phyloP scores from a whole-genome alignment of 768 basidiomycete genomes.

The Boletus huronensis region DNA sequence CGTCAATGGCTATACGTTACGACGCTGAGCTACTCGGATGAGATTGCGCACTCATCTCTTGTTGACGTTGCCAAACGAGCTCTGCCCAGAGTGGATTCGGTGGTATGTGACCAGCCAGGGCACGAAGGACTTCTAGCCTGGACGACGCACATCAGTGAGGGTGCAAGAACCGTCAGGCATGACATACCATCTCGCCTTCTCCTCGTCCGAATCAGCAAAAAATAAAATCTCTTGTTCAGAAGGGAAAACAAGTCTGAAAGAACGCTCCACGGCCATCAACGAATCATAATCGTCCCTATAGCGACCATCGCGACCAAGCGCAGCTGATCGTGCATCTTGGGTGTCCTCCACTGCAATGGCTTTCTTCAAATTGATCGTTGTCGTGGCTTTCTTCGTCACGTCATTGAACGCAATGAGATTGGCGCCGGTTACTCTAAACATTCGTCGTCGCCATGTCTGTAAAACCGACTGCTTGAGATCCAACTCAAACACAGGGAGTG shows the following conservation, averaged over 20 bases:
- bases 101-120: conserved; percentile 85
- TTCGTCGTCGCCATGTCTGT: conserved; percentile 80
- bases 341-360: conserved; percentile 76
- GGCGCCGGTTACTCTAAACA: conserved; percentile 79
- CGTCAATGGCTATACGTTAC: background rate
- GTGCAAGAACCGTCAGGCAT: background rate
- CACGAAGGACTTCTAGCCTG: conserved; percentile 84
- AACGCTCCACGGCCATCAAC: conserved; percentile 70
- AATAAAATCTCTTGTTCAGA: conserved; percentile 79
- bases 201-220: conserved; percentile 87
- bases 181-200: conserved; percentile 81
- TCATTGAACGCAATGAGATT: conserved; percentile 90
- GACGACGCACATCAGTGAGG: conserved; percentile 1
- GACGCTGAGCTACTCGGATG: background rate
- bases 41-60: conserved; percentile 35
- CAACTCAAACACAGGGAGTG: background rate
- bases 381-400: conserved; percentile 84
- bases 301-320: conserved; percentile 44
- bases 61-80: conserved; percentile 79
- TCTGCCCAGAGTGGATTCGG: conserved; percentile 94
- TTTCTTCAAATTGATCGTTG: conserved; percentile 88
- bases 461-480: background rate
- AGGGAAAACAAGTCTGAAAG: conserved; percentile 81
- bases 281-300: conserved; percentile 58
- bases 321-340: conserved; percentile 50